A percentile compares a stretch with the other conserved stretches of the same genome.
Evolutionary conservation across 176 grass and related monocot genomes (phyloP).

Genomic region (Lolium multiflorum): DNA sequence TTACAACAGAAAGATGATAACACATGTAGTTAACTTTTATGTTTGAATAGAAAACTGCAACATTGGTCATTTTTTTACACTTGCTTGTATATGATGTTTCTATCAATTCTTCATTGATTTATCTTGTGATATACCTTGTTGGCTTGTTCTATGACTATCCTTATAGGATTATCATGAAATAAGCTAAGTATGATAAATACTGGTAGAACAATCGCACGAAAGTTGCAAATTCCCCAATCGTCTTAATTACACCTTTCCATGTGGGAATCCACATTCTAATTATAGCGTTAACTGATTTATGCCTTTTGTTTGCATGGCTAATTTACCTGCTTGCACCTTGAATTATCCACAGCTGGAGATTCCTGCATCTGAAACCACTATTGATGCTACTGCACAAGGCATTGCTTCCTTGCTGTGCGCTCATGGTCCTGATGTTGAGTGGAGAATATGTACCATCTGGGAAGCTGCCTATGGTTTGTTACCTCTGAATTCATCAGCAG

Average conservation of each 20-base stretch:
- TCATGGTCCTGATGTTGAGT: slow-evolving; percentile 98
- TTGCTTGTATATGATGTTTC: background rate
- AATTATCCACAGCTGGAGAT: slow-evolving; percentile 72
- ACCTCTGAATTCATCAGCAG: slow-evolving; percentile 92
- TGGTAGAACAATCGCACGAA: background rate
- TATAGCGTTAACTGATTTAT: slow-evolving; percentile 2
- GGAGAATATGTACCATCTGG: slow-evolving; percentile 99
- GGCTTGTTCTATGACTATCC: background rate
- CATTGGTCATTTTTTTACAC: slow-evolving; percentile 12
- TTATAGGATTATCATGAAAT: background rate
- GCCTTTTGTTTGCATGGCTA: slow-evolving; percentile 29
- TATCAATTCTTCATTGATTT: background rate
- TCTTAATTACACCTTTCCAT: slow-evolving; percentile 11
- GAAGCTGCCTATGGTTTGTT: slow-evolving; percentile 98
- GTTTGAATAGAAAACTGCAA: slow-evolving; percentile 3
- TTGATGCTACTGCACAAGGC: slow-evolving; percentile 97
- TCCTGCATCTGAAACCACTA: slow-evolving; percentile 88
- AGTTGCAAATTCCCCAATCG: slow-evolving; percentile 13
- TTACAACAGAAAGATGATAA: slow-evolving; percentile 13
- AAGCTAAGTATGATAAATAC: slow-evolving; percentile 16
- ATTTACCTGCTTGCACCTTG: slow-evolving; percentile 34
- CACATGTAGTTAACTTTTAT: background rate
- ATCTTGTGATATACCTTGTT: slow-evolving; percentile 14
- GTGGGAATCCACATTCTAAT: slow-evolving; percentile 14
- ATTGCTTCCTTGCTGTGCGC: slow-evolving; percentile 96